Base-by-base conservation (phyloP, 106 monocot species). In the Triglochin maritima region DNA sequence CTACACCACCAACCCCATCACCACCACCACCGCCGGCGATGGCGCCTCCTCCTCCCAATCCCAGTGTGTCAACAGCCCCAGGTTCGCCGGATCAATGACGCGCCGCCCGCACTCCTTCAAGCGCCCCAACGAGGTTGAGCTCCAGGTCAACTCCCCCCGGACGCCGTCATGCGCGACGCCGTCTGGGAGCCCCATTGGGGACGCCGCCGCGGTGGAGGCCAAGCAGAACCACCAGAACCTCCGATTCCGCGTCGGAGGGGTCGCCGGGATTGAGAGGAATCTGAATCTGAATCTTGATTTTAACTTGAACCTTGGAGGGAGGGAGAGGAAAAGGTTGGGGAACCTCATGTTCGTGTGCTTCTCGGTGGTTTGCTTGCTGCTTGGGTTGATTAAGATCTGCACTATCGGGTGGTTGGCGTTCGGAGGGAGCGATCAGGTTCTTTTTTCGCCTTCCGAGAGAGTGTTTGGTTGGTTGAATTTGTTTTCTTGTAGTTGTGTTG, bases 261-360 rank as follows among this genome's bases (percentile, higher is more conserved):
- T 71, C 51, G 49, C 9, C 57, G 15, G 76, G 46, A 56, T 77
- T 44, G 76, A 60, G n/a, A 68, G 66, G 63, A 84, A 75, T 69
- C 78, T 68, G 69, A 73, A 56, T 56, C 49, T 15, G 64, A 59
- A 1, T 49, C 58, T 56, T 59, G 13, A 11, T 62, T 50, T 4
- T n/a, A 56, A 7, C 6, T 11, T 70, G 58, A 63, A 59, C 51
- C 14, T 77, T n/a, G 80, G 85, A 62, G 50, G 69, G 17, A 50
- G 76, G 65, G 79, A 70, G 77, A 80, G 63, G 79, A 83, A 62
- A 70, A 74, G 49, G 63, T 52, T 90, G 2, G 83, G 90, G 69
- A 90, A 88, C 50, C 52, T 87, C 17, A 49, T 87, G 72, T 90
- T 96, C 70, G 70, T 85, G 11, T 69, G 60, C 50, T 96, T 96